A percentile compares a stretch with the other conserved stretches of the same genome.
Evolutionary conservation across 139 green algal species (phyloP).

Genomic region (Nannochloris sp.): DNA sequence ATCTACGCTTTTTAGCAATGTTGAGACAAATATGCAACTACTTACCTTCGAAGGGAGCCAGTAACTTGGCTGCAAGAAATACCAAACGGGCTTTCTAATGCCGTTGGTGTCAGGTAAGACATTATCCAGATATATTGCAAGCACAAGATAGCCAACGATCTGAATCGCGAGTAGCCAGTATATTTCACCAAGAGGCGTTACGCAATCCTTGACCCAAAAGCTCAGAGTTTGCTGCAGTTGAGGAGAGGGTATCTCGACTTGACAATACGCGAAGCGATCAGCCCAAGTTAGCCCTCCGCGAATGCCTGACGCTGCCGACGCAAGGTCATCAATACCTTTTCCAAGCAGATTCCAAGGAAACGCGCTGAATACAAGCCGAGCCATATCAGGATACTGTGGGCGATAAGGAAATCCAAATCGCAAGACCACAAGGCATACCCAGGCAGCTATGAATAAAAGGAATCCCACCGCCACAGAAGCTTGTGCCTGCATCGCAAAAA

Average conservation of each 20-base stretch:
- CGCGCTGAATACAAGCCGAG: conserved; percentile 36
- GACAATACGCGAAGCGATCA: conserved; percentile 57
- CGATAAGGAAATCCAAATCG: conserved; percentile 52
- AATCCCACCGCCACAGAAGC: conserved; percentile 50
- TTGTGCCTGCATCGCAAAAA: conserved; percentile 26
- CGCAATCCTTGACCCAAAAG: conserved; percentile 53
- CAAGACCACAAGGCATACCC: conserved; percentile 35
- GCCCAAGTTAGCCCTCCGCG: conserved; percentile 42
- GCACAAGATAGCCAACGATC: conserved; percentile 33
- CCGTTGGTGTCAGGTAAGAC: conserved; percentile 59
- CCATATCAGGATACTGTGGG: background rate
- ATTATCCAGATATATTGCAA: conserved; percentile 75
- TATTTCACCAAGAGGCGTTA: conserved; percentile 46
- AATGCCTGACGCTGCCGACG: conserved; percentile 34
- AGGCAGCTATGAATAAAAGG: conserved; percentile 62
- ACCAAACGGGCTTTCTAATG: conserved; percentile 30
- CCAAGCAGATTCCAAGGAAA: conserved; percentile 72
- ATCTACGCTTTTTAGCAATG: too few species aligned
- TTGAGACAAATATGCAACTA: too few species aligned
- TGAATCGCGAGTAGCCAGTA: conserved; percentile 42
- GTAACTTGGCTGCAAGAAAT: conserved; percentile 36
- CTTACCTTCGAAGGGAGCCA: conserved; percentile 14
- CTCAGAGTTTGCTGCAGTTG: background rate
- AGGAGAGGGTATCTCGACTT: conserved; percentile 2
- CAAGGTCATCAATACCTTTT: conserved; percentile 65